Evolutionary conservation across 192 early-diverging fungal genomes (phyloP).

Genomic region (Dissophora globulifera): DNA sequence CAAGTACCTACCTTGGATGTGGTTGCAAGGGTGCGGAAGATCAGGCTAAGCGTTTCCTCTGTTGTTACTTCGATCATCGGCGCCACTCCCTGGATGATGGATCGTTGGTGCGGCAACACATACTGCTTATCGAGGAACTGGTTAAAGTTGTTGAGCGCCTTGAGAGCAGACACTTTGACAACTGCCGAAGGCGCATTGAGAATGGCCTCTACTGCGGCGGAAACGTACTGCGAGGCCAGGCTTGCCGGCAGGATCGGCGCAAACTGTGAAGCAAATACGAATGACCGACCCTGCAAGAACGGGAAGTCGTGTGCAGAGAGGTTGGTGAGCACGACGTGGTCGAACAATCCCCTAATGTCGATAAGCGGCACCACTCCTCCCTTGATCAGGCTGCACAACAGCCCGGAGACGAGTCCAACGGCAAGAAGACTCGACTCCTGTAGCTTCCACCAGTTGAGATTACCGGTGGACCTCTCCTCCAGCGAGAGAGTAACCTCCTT

Average conservation of each 20-base stretch:
- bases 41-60: constrained; percentile 71
- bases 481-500: constrained; percentile 57
- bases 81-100: constrained; percentile 68
- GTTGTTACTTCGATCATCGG: constrained; percentile 60
- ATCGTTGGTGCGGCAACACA: constrained; percentile 62
- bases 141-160: constrained; percentile 70
- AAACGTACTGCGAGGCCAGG: constrained; percentile 74
- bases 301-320: constrained; percentile 65
- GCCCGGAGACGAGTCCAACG: constrained; percentile 69
- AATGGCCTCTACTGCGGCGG: constrained; percentile 76
- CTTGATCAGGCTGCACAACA: constrained; percentile 63
- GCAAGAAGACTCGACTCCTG: constrained; percentile 84
- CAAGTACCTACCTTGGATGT: constrained; percentile 62
- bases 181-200: constrained; percentile 58
- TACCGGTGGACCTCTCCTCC: constrained; percentile 5
- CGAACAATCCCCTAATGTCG: constrained; percentile 79
- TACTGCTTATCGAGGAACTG: constrained; percentile 56
- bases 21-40: constrained; percentile 69
- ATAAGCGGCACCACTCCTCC: constrained; percentile 30
- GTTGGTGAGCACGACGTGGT: constrained; percentile 79
- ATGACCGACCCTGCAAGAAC: constrained; percentile 87
- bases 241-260: constrained; percentile 70
- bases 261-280: constrained; percentile 87
- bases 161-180: constrained; percentile 75
- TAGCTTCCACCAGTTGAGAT: constrained; percentile 73